Base-by-base conservation (phyloP, 177 flowering plant species). In the Vitis hybrid region DNA sequence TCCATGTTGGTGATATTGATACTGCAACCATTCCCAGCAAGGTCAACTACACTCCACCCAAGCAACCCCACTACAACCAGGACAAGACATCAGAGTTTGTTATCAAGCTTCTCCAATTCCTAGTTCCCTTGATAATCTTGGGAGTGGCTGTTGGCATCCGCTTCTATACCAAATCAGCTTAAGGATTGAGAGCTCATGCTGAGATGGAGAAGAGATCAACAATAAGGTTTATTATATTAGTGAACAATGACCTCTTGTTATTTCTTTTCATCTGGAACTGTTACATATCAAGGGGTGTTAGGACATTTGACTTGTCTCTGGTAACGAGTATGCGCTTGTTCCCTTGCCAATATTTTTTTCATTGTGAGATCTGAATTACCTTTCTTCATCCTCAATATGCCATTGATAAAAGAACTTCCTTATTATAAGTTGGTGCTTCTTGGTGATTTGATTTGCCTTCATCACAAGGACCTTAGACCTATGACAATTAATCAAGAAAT, bases 91-190 rank as follows among this genome's bases (percentile, higher is more conserved):
- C 85, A 5, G 79, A 82, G 11, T 84, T 84, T 65, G 11, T 84
- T 21, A 62, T 84, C 68, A 84, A 82, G 79, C 70, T 84, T 61
- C 83, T 84, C 17, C 87, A 84, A 71, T 78, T 84, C 70, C 78
- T 84, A 6, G 82, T 80, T 9, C 87, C 87, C 30, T 56, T 82
- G 55, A 56, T 80, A 8, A 82, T 84, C 76, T 76, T 84, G 68
- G 85, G 81, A 11, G 24, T 80, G 74, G 87, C 87, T 65, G 30
- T 82, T 30, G 82, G 79, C 55, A 24, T 84, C 56, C 82, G 83
- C 61, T 74, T 70, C 78, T 84, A 80, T 21, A 78, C 83, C 70
- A 84, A 80, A 75, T 67, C 80, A 6, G 74, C 82, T 71, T 82
- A 69, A 76, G 51, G 7, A 27, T 54, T 51, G n/a, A 56, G 52